These are phyloP conservation scores for Penicillium hesseltinei DNA, from an alignment of 2,329 filamentous ascomycete species.

Conservation along the genomic window DNA sequence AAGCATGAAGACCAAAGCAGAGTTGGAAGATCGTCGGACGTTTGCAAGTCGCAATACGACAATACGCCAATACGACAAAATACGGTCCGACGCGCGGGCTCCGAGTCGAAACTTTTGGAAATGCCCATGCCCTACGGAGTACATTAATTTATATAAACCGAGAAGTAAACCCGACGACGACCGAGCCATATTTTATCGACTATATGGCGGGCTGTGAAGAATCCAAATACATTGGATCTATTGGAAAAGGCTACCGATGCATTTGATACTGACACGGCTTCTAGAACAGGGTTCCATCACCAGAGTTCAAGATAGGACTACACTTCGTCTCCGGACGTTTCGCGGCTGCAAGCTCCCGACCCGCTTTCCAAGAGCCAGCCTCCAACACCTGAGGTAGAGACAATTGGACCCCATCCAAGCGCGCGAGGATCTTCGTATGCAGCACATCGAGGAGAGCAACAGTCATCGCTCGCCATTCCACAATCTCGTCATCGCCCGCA, in stretches of 20 bases:
- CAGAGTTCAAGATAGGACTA: slow-evolving; percentile 41
- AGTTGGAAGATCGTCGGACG: neutral
- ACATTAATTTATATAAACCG: too few relatives aligned
- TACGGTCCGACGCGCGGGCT: too few relatives aligned
- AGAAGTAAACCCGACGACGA: neutral
- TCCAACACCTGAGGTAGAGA: slow-evolving; percentile 54
- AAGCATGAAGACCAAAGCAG: neutral
- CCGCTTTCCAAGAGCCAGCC: slow-evolving; percentile 54
- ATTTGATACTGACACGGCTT: neutral
- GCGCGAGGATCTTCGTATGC: slow-evolving; percentile 49
- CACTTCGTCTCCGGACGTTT: slow-evolving; percentile 34
- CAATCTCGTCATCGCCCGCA: slow-evolving; percentile 59
- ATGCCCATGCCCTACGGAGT: too few relatives aligned
- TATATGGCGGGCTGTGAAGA: too few relatives aligned
- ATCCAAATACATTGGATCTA: neutral
- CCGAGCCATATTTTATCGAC: too few relatives aligned
- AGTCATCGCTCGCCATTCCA: slow-evolving; percentile 65
- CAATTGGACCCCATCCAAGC: slow-evolving; percentile 40
- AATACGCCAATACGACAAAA: too few relatives aligned
- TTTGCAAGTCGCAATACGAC: too few relatives aligned
- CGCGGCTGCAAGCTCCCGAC: slow-evolving; percentile 38
- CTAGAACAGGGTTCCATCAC: slow-evolving; percentile 43
- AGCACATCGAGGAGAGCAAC: slow-evolving; percentile 60
- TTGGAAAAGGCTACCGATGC: neutral
- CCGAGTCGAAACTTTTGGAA: too few relatives aligned